Percentiles rank a stretch among this genome's conserved stretches.
These are phyloP conservation scores for Clavariopsis aquatica DNA, from an alignment of 495 filamentous ascomycete species.

Conservation along the genomic window DNA sequence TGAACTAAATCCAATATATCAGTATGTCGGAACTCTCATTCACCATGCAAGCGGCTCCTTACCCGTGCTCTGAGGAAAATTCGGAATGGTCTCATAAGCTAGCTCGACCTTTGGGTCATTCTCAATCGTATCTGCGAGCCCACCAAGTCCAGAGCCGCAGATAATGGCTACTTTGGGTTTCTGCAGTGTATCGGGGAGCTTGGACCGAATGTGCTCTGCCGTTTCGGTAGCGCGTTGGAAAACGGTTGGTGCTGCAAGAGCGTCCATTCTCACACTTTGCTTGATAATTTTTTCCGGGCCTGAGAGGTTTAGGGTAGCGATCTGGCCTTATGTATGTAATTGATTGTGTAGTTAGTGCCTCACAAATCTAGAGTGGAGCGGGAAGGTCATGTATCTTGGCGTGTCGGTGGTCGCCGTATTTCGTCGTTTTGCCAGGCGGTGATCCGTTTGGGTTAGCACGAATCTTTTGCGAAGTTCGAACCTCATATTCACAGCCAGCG, in stretches of 20 bases:
- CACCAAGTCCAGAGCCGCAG: slow-evolving; percentile 72
- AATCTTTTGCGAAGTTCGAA: slow-evolving; percentile 8
- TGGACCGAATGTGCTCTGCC: slow-evolving; percentile 33
- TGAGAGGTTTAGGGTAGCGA: neutral
- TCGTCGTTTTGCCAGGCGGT: slow-evolving; percentile 31
- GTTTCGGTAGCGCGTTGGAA: slow-evolving; percentile 44
- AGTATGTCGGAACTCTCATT: neutral
- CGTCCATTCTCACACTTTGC: slow-evolving; percentile 23
- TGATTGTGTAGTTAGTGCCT: neutral
- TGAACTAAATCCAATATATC: slow-evolving; percentile 48
- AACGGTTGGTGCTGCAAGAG: slow-evolving; percentile 14
- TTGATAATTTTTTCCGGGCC: neutral
- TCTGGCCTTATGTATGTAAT: neutral
- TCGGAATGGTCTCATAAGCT: slow-evolving; percentile 63
- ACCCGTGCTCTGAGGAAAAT: slow-evolving; percentile 69
- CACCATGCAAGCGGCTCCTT: slow-evolving; percentile 28
- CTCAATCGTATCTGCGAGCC: slow-evolving; percentile 62
- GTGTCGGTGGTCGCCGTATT: slow-evolving; percentile 19
- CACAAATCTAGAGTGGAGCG: slow-evolving; percentile 8
- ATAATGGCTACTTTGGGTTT: slow-evolving; percentile 66
- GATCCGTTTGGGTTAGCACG: slow-evolving; percentile 6
- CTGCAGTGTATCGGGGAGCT: slow-evolving; percentile 51
- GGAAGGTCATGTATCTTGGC: slow-evolving; percentile 29
- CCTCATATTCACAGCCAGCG: neutral
- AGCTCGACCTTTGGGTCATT: slow-evolving; percentile 56